Evolutionary conservation across 805 yeast genomes (phyloP), one percentile per base, ranked within the genome.

Genomic region (Candida xiaguanensis): DNA sequence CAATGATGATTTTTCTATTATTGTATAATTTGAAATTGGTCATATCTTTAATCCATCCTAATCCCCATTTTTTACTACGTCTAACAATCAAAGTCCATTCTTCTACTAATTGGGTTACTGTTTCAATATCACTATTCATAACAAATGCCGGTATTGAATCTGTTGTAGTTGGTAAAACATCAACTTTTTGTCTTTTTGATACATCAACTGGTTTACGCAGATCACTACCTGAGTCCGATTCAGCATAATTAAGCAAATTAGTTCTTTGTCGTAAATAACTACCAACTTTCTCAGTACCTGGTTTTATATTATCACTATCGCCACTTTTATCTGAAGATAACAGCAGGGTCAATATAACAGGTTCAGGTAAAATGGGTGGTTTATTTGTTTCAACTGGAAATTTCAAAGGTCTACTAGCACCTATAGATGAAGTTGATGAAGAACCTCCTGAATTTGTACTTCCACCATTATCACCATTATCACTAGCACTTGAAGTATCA

Each of bases 11-110:
- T 60, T 45, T 63, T 59, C 60, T 67, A 59, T 55, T 58, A 12
- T 38, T 63, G 52, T 68, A 69, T 58, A 67, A 66, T 42, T 69
- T 67, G 51, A 61, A 66, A 47, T 62, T 85, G 49, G 93, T 84
- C 76, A 93, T 84, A 23, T 85, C 93, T n/a, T 70, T 86, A 35
- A 75, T 86, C 53, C 54, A 61, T 38, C 61, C 63, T 30, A 63
- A 57, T 47, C 65, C 65, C 43, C 67, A 69, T 56, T 63, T 62
- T 43, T 61, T 58, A 46, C 61, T 61, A 51, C 70, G 60, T 40
- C 55, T 56, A 50, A 59, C 65, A 45, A 63, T 65, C 34, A 67
- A 66, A 38, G 67, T 65, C 62, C 69, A 64, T 59, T 63, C 70
- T 27, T 41, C 45, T 15, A 38, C 44, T 67, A 65, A 58, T 63